Percentiles rank a stretch among this genome's conserved stretches.
These are phyloP conservation scores for Dactylorhiza incarnata DNA, from an alignment of 106 monocot genomes.

Conservation along the genomic window DNA sequence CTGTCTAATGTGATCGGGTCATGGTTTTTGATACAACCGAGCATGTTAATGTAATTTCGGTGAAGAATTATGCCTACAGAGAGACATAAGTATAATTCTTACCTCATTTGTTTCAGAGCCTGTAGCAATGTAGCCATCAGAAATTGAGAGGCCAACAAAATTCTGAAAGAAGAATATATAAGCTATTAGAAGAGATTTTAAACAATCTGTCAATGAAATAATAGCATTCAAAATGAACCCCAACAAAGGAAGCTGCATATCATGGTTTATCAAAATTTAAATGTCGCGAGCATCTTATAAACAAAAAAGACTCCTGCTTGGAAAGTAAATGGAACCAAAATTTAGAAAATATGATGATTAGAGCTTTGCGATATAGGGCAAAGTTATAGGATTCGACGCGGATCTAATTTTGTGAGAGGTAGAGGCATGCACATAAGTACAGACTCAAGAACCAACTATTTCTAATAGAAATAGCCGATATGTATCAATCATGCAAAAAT, in stretches of 20 bases:
- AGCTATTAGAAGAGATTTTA: neutral
- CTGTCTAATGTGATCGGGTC: no score
- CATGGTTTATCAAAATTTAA: neutral
- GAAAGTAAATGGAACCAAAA: no score
- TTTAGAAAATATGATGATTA: no score
- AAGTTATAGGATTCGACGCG: no score
- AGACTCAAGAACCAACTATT: no score
- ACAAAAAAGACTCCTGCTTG: no score
- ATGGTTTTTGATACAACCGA: neutral
- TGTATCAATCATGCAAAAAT: no score
- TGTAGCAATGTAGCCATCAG: slow-evolving; percentile 89
- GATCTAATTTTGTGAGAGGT: no score
- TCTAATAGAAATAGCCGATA: no score
- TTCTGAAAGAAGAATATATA: slow-evolving; percentile 39
- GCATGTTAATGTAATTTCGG: neutral
- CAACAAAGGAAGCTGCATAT: neutral
- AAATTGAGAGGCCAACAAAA: slow-evolving; percentile 90
- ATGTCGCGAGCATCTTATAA: neutral
- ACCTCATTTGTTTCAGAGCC: slow-evolving; percentile 99
- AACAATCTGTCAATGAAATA: neutral
- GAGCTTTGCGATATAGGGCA: no score
- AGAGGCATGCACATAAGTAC: no score
- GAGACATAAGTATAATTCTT: neutral
- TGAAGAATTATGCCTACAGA: neutral
- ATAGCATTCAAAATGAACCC: neutral